These are phyloP conservation scores for Meyerozyma smithsonii DNA, from an alignment of 1,139 yeast genomes.

Conservation along the genomic window DNA sequence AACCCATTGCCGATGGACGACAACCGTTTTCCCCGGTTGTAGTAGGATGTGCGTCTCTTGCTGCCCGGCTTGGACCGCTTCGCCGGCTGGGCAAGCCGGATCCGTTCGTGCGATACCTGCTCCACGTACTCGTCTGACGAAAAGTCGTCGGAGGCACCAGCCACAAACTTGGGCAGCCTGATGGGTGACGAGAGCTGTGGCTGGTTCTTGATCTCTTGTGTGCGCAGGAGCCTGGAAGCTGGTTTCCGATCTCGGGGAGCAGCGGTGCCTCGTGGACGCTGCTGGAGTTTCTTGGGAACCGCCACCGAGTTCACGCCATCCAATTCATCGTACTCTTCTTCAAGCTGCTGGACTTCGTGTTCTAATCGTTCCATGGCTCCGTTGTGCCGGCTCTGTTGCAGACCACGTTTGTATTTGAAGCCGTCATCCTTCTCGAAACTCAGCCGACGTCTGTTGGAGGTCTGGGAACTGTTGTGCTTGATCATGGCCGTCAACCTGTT, in stretches of 20 bases:
- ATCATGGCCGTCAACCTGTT: neutral
- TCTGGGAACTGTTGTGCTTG: neutral
- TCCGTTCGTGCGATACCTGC: conserved; percentile 27
- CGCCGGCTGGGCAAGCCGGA: conserved; percentile 30
- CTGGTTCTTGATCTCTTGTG: conserved; percentile 15
- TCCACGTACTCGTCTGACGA: conserved; percentile 25
- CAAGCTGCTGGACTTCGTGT: conserved; percentile 10
- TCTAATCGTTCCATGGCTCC: conserved; percentile 8
- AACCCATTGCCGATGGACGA: conserved; percentile 76
- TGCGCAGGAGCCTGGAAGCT: conserved; percentile 23
- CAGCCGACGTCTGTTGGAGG: conserved; percentile 1
- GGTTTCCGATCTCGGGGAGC: conserved; percentile 9
- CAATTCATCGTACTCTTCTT: conserved; percentile 14
- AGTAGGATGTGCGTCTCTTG: conserved; percentile 46
- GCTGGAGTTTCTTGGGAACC: neutral
- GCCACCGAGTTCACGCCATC: neutral
- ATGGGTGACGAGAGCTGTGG: conserved; percentile 8
- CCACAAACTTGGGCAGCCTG: conserved; percentile 2
- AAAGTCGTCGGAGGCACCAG: conserved; percentile 2
- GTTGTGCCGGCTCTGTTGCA: conserved; percentile 8
- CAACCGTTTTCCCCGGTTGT: conserved; percentile 63
- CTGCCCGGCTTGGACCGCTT: conserved; percentile 23
- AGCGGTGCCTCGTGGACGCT: neutral
- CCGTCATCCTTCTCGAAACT: conserved; percentile 44
- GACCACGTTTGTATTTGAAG: conserved; percentile 36